These are phyloP conservation scores for Rhizoclosmatium globosum DNA, from an alignment of 192 early-diverging fungal genomes.

Conservation along the genomic window DNA sequence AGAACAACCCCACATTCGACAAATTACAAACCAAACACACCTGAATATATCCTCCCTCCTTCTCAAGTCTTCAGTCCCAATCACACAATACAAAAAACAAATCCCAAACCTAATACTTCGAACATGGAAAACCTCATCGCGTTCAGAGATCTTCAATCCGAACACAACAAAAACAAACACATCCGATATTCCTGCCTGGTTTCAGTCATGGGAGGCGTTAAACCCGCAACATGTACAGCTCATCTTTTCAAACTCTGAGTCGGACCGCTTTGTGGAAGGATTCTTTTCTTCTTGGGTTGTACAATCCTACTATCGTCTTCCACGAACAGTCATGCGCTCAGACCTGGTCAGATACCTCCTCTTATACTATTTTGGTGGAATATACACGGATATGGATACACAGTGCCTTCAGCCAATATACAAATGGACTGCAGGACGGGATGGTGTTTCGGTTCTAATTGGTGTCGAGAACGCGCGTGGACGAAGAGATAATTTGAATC, in stretches of 20 bases:
- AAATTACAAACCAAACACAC: not conserved
- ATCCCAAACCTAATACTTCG: conserved; percentile 25
- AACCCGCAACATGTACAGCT: conserved; percentile 21
- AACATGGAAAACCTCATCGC: conserved; percentile 12
- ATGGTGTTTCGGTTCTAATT: conserved; percentile 12
- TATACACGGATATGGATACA: conserved; percentile 47
- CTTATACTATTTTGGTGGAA: conserved; percentile 37
- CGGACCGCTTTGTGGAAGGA: conserved; percentile 12
- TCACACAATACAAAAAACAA: not conserved
- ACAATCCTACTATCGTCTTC: conserved; percentile 7
- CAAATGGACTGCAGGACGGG: conserved; percentile 21
- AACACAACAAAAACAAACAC: not conserved
- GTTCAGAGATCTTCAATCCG: not conserved
- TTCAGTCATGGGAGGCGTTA: not conserved
- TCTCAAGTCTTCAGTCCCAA: not conserved
- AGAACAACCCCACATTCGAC: not conserved
- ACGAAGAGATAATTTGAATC: conserved; percentile 22
- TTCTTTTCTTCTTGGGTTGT: conserved; percentile 21
- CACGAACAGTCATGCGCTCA: conserved; percentile 14
- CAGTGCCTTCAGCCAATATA: conserved; percentile 34
- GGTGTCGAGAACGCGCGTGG: conserved; percentile 35
- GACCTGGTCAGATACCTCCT: conserved; percentile 41
- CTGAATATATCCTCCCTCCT: not conserved
- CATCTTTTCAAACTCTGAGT: not conserved
- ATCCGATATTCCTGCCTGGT: not conserved